Evolutionary conservation across 805 yeast genomes (phyloP).

Genomic region (Cyberlindnera nakhonratchasimensis): DNA sequence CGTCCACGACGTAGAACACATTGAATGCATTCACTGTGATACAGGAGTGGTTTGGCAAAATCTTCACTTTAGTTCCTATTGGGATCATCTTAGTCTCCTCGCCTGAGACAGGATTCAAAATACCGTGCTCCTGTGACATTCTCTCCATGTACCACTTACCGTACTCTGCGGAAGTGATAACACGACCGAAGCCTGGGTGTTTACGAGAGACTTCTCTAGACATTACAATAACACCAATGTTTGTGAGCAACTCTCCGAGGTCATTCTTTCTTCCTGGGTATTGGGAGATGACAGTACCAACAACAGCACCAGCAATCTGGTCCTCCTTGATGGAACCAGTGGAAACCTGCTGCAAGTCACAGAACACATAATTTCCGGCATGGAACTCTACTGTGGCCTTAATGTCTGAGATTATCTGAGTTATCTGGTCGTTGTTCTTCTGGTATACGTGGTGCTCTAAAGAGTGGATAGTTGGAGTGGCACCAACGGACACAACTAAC

Average conservation of each 20-base stretch:
- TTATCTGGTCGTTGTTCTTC: conserved; percentile 15
- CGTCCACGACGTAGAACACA: conserved; percentile 53
- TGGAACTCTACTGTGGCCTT: conserved; percentile 59
- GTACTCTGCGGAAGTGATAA: conserved; percentile 38
- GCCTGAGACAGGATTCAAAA: conserved; percentile 43
- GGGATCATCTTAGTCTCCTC: conserved; percentile 38
- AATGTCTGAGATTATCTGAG: conserved; percentile 21
- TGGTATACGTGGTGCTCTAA: conserved; percentile 32
- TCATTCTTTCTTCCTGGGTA: conserved; percentile 51
- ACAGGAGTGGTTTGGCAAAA: conserved; percentile 71
- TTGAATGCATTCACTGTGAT: conserved; percentile 59
- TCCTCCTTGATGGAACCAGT: conserved; percentile 52
- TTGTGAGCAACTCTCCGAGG: conserved; percentile 61
- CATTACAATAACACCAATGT: conserved; percentile 70
- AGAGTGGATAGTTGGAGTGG: conserved; percentile 77
- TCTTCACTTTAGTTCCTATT: conserved; percentile 49
- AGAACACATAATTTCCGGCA: conserved; percentile 76
- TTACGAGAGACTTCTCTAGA: conserved; percentile 59
- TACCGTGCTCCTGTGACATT: conserved; percentile 79
- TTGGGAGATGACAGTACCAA: conserved; percentile 56
- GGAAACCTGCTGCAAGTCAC: conserved; percentile 75
- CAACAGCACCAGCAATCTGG: conserved; percentile 48
- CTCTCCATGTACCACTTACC: conserved; percentile 64
- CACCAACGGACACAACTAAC: conserved; percentile 67
- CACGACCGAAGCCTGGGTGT: conserved; percentile 56